These are phyloP conservation scores for Starmerella vitae DNA, from an alignment of 805 yeast genomes.

Conservation along the genomic window DNA sequence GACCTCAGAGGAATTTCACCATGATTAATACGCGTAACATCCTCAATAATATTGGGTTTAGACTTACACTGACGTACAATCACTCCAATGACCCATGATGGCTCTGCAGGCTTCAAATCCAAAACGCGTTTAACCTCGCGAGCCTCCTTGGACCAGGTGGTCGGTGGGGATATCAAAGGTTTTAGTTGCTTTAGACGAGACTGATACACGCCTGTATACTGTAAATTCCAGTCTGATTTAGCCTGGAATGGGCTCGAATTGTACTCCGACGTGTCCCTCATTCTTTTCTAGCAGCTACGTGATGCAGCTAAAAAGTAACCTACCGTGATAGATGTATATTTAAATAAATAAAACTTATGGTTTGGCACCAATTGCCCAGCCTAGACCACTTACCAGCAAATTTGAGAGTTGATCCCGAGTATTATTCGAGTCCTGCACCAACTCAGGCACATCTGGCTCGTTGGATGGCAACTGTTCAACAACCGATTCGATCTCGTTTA, in stretches of 20 bases:
- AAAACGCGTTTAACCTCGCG: constrained; percentile 37
- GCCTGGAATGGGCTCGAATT: no score
- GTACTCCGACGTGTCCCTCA: no score
- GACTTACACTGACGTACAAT: constrained; percentile 68
- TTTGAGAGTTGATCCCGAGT: constrained; percentile 35
- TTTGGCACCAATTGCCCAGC: constrained; percentile 51
- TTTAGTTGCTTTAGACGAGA: constrained; percentile 38
- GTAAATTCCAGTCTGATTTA: constrained; percentile 25
- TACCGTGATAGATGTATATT: no score
- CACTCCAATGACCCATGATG: constrained; percentile 80
- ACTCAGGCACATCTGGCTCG: neutral
- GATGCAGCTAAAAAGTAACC: no score
- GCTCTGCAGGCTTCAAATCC: constrained; percentile 47
- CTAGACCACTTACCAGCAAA: constrained; percentile 41
- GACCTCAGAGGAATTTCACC: constrained; percentile 24
- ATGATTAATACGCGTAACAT: constrained; percentile 38
- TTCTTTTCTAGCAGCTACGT: no score
- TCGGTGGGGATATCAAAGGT: constrained; percentile 35
- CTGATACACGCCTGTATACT: constrained; percentile 46
- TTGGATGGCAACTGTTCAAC: neutral
- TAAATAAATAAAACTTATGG: constrained; percentile 1
- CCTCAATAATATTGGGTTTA: constrained; percentile 74
- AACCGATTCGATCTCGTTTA: neutral
- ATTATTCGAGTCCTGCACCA: neutral
- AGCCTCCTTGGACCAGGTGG: constrained; percentile 44